Evolutionary conservation across 371 early-diverging fungal genomes (phyloP).

Genomic region (Capillidium rhysosporum): DNA sequence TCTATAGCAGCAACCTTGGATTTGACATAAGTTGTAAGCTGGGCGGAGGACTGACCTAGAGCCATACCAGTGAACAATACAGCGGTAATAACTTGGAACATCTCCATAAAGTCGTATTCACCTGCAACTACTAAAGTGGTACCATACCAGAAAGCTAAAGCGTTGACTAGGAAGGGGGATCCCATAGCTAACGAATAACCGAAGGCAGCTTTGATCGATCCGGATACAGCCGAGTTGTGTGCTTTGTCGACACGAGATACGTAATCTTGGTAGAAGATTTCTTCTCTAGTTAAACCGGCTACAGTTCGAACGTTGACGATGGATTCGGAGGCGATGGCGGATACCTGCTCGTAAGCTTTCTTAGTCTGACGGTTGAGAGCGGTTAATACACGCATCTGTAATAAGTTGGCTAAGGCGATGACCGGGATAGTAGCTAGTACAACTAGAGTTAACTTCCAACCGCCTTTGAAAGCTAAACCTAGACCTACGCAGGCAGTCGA

Average conservation of each 20-base stretch:
- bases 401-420: slow-evolving; percentile 7
- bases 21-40: slow-evolving; percentile 12
- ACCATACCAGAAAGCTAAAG: slow-evolving; percentile 68
- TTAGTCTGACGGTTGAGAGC: slow-evolving; percentile 25
- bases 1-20: slow-evolving; percentile 65
- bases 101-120: slow-evolving; percentile 12
- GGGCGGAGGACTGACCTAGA: slow-evolving; percentile 24
- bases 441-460: slow-evolving; percentile 47
- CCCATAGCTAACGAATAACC: slow-evolving; percentile 39
- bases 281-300: slow-evolving; percentile 60
- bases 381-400: slow-evolving; percentile 4
- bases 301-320: slow-evolving; percentile 74
- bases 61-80: slow-evolving; percentile 18
- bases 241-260: slow-evolving; percentile 13
- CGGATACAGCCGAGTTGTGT: slow-evolving; percentile 3
- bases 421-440: slow-evolving; percentile 29
- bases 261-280: slow-evolving; percentile 31
- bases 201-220: slow-evolving; percentile 17
- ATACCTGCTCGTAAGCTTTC: slow-evolving; percentile 39
- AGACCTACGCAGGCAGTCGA: slow-evolving; percentile 20
- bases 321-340: slow-evolving; percentile 68
- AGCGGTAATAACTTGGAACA: slow-evolving; percentile 47
- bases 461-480: slow-evolving; percentile 24
- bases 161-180: slow-evolving; percentile 38
- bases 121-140: slow-evolving; percentile 18